Base-by-base conservation (phyloP, 2,329 filamentous ascomycete genomes). In the Colletotrichum simmondsii region DNA sequence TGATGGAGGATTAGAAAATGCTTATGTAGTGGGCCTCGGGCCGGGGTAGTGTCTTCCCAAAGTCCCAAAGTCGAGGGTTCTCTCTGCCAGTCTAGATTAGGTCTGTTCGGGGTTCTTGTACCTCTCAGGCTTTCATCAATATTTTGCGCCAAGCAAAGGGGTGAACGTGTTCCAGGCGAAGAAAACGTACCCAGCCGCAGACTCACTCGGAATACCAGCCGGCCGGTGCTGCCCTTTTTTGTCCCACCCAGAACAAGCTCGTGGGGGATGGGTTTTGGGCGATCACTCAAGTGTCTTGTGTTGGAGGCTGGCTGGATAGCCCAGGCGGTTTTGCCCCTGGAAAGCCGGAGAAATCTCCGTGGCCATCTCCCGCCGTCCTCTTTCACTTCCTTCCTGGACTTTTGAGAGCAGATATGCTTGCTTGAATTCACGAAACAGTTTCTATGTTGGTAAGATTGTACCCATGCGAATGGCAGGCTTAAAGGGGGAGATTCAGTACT, bases 311-410 rank as follows among this genome's bases (percentile, higher is more conserved):
- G 42, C 42, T 49, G 42, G 42, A 19, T 8, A 19, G 42, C 19
- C 19, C 3, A 0, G 42, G 0, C n/a, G 42, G 19, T 1, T 49
- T 1, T 4, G 42, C 1, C 7, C 42, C 42, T 49, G 16, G 16
- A 49, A 14, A 19, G 1, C 42, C 42, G 42, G 42, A 49, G 42
- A 49, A n/a, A n/a, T 8, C 42, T 49, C 19, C 42, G 42, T 49
- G 16, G 8, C 3, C 11, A 49, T n/a, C 8, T 49, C 42, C 1
- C 0, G 42, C 5, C 0, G 19, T 3, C 19, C 42, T 35, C 8
- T n/a, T n/a, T n/a, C 16, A n/a, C 16, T 1, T 3, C 42, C 42
- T n/a, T n/a, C 8, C 0, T n/a, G 16, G 1, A 49, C 6, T 2
- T n/a, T 2, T 42, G 42, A 19, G 19, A 4, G 16, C 3, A n/a